Conservation (phyloP, 139 green algal species). For the Chlamydomonas incerta region DNA sequence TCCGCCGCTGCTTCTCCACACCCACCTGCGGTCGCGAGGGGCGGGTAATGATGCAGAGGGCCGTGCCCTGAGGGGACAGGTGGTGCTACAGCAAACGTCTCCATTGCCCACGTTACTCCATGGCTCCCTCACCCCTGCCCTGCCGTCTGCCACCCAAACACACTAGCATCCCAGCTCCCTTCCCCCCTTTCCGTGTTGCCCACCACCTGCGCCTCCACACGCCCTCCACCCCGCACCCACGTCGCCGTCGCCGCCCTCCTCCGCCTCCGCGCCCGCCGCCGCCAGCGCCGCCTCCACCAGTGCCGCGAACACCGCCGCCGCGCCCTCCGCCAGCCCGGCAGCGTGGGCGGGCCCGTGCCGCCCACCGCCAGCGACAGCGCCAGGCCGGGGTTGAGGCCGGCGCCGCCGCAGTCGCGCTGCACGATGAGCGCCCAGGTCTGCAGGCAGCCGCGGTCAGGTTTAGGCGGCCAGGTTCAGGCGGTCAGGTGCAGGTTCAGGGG, state of each 20-base stretch:
- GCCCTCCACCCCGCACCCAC: too few species aligned
- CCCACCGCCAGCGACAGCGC: slow-evolving; percentile 37
- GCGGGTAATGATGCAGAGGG: too few species aligned
- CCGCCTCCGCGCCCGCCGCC: slow-evolving; percentile 23
- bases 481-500: neutral
- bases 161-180: too few species aligned
- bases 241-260: slow-evolving; percentile 30
- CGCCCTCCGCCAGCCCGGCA: slow-evolving; percentile 30
- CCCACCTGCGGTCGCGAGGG: slow-evolving; percentile 31
- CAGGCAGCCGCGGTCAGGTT: too few species aligned
- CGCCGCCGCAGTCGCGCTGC: slow-evolving; percentile 10
- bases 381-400: slow-evolving; percentile 4
- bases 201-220: too few species aligned
- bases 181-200: slow-evolving; percentile 44
- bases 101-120: too few species aligned
- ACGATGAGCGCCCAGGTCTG: slow-evolving; percentile 34
- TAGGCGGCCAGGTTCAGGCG: too few species aligned
- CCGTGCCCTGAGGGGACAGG: too few species aligned
- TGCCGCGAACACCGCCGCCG: slow-evolving; percentile 59
- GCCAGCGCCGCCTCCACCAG: slow-evolving; percentile 62
- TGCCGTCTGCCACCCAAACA: too few species aligned
- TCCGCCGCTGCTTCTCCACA: slow-evolving; percentile 63
- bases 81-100: too few species aligned
- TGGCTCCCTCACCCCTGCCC: too few species aligned
- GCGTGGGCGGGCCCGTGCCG: slow-evolving; percentile 25